Conservation (phyloP, 2,329 filamentous ascomycete species). For the Arachnopeziza araneosa region DNA sequence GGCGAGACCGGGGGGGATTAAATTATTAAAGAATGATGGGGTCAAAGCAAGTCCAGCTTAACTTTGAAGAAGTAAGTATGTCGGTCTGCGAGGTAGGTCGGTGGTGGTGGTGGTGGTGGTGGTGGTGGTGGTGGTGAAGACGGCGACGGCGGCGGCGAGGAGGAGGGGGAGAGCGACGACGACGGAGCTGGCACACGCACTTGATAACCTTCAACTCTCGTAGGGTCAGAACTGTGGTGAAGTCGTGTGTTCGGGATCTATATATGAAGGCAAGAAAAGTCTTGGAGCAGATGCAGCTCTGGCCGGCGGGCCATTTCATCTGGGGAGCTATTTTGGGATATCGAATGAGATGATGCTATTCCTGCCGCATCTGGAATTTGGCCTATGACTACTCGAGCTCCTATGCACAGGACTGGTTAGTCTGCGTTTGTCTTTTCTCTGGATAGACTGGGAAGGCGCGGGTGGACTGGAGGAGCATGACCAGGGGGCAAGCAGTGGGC, state of each 20-base stretch:
- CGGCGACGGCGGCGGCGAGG: conserved; percentile 9
- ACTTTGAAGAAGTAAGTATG: conserved; percentile 19
- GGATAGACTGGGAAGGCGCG: background rate
- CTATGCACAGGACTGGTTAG: conserved; percentile 30
- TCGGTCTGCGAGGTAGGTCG: conserved; percentile 4
- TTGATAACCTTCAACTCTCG: conserved; percentile 24
- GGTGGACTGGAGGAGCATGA: conserved; percentile 1
- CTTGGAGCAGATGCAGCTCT: conserved; percentile 12
- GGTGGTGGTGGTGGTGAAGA: no score
- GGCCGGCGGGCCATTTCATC: conserved; percentile 19
- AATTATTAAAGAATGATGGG: conserved; percentile 36
- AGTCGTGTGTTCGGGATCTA: conserved; percentile 22
- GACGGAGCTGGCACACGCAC: conserved; percentile 20
- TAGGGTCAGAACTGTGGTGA: conserved; percentile 14
- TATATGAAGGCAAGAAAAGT: conserved; percentile 22
- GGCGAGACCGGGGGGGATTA: conserved; percentile 35
- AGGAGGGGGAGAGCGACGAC: conserved; percentile 14
- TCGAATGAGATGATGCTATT: conserved; percentile 31
- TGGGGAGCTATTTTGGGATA: conserved; percentile 41
- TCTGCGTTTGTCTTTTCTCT: background rate
- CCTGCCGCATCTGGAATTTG: conserved; percentile 32
- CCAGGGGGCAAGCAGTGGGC: conserved; percentile 8
- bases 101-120: no score
- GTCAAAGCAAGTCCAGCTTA: conserved; percentile 33
- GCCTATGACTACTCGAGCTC: conserved; percentile 24